phyloP scores from a whole-genome alignment of 1,284 basidiomycete species.

The Melanopsichium pennsylvanicum region DNA sequence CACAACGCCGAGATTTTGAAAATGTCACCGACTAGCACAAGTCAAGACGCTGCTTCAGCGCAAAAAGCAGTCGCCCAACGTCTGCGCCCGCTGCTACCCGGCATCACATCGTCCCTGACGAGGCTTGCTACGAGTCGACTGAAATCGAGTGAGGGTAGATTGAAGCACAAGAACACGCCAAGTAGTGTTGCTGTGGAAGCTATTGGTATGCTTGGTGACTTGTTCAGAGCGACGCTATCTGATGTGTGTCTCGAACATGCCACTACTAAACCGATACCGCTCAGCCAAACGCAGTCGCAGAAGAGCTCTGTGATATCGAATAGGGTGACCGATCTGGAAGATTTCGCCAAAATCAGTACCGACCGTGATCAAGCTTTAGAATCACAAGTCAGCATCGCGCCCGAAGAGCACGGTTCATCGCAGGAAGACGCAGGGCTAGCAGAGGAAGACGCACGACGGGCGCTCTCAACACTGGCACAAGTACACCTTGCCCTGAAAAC shows the following conservation, averaged over 20 bases:
- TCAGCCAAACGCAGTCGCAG: neutral
- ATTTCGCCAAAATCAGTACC: slow-evolving; percentile 4
- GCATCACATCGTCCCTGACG: slow-evolving; percentile 35
- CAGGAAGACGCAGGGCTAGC: neutral
- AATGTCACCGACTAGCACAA: neutral
- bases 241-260: slow-evolving; percentile 3
- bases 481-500: slow-evolving; percentile 31
- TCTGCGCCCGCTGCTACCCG: slow-evolving; percentile 27
- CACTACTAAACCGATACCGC: neutral
- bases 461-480: slow-evolving; percentile 33
- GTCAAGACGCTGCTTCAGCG: neutral
- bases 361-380: neutral
- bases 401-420: neutral
- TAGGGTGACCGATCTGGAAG: slow-evolving; percentile 12
- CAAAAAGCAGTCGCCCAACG: slow-evolving; percentile 3
- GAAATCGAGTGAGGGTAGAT: too few species aligned
- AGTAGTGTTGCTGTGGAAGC: slow-evolving; percentile 13
- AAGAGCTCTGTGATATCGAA: neutral
- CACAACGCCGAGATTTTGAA: neutral
- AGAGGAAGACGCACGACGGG: slow-evolving; percentile 17
- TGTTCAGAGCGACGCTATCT: slow-evolving; percentile 16
- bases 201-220: slow-evolving; percentile 14
- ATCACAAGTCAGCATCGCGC: neutral
- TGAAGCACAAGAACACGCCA: neutral
- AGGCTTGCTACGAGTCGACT: slow-evolving; percentile 24